Conservation (phyloP, 768 basidiomycete genomes). For the Mycena crocata region DNA sequence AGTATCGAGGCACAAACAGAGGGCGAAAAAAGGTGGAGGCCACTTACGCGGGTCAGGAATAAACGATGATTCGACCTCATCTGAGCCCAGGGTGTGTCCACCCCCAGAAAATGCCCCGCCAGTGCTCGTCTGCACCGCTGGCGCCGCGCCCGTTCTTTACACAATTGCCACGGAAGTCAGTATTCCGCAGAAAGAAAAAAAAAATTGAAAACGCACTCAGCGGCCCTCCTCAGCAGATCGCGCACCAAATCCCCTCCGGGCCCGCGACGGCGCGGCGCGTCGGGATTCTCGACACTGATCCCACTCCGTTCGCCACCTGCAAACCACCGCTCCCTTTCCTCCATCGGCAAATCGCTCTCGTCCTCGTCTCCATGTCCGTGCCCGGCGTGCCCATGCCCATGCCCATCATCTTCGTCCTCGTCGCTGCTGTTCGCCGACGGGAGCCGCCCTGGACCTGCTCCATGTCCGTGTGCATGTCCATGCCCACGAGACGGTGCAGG, state of each 20-base stretch:
- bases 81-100: conserved; percentile 89
- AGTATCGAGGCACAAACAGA: no score
- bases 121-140: conserved; percentile 27
- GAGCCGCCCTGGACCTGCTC: neutral
- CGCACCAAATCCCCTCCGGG: conserved; percentile 71
- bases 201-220: conserved; percentile 66
- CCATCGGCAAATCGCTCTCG: conserved; percentile 59
- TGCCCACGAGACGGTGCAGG: neutral
- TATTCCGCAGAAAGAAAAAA: conserved; percentile 23
- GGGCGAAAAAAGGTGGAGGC: no score
- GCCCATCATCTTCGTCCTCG: no score
- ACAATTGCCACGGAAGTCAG: neutral
- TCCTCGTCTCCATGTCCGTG: conserved; percentile 43
- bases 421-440: conserved; percentile 1
- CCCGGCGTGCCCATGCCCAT: neutral
- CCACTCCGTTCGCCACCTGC: conserved; percentile 98
- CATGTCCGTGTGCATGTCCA: neutral
- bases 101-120: conserved; percentile 69
- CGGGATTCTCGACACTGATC: conserved; percentile 89
- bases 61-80: conserved; percentile 83
- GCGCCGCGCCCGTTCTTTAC: conserved; percentile 48
- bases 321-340: conserved; percentile 79
- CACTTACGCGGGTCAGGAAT: conserved; percentile 85
- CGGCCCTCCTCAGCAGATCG: conserved; percentile 84
- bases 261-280: conserved; percentile 47